phyloP scores from a whole-genome alignment of 129 eudicot genomes.

The Silybum marianum region DNA sequence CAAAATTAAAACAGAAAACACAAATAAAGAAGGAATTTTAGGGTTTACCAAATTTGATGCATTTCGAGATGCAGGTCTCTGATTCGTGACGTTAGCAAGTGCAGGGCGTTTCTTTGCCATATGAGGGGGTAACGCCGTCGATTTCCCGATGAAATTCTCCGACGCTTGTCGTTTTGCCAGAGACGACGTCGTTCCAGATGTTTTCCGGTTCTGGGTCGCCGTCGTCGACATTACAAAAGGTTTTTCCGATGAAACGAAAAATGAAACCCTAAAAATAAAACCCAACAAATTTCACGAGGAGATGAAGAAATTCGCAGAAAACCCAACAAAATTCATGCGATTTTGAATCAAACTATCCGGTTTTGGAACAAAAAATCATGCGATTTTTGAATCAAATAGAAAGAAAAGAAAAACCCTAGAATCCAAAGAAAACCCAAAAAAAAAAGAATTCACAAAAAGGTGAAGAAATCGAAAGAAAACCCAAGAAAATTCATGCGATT shows the following conservation, averaged over 20 bases:
- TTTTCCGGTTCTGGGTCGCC: conserved; percentile 55
- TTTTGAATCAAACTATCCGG: conserved; percentile 32
- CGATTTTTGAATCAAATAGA: conserved; percentile 16
- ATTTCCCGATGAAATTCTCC: conserved; percentile 54
- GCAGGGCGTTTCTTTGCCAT: conserved; percentile 75
- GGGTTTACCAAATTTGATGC: conserved; percentile 41
- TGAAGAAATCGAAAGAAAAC: not conserved
- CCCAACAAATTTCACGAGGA: not conserved
- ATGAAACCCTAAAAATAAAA: not conserved
- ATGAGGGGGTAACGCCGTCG: conserved; percentile 28
- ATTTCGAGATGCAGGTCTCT: conserved; percentile 36
- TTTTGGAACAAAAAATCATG: not conserved
- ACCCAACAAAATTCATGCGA: conserved; percentile 23
- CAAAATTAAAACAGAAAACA: not conserved
- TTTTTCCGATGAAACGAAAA: not conserved
- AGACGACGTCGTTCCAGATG: conserved; percentile 47
- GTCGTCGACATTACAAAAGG: conserved; percentile 32
- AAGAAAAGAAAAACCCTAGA: conserved; percentile 13
- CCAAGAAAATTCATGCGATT: conserved; percentile 27
- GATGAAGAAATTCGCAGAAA: not conserved
- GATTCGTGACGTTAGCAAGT: conserved; percentile 63
- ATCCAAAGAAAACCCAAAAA: not conserved
- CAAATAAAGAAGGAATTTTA: not conserved
- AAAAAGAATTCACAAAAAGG: not conserved
- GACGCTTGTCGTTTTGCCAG: conserved; percentile 70